phyloP scores from a whole-genome alignment of 768 basidiomycete species.

The Tulasnella sp. region DNA sequence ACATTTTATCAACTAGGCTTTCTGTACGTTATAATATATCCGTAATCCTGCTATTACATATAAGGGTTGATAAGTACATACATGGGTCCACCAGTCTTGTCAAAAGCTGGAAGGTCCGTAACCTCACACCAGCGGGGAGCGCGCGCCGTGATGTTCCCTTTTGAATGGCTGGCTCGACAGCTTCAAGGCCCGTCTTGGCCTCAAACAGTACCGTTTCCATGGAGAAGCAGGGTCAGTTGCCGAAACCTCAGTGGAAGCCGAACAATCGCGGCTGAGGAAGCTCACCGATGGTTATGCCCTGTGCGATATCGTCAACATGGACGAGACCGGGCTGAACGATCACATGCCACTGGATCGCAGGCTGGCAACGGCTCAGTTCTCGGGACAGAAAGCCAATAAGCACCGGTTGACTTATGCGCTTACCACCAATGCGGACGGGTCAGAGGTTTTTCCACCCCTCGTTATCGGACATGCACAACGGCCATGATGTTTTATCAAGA shows the following conservation, averaged over 20 bases:
- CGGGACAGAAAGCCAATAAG: neutral
- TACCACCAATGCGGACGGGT: neutral
- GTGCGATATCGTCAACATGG: conserved; percentile 9
- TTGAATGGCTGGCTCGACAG: conserved; percentile 12
- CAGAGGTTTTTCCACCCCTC: neutral
- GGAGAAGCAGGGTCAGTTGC: conserved; percentile 14
- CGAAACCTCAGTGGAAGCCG: neutral
- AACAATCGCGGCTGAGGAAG: neutral
- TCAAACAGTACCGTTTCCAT: conserved; percentile 4
- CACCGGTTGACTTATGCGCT: neutral
- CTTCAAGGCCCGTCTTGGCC: neutral
- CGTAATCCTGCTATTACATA: too few species aligned
- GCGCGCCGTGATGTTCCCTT: too few species aligned
- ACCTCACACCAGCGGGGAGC: too few species aligned
- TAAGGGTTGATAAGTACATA: too few species aligned
- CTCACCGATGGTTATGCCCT: neutral
- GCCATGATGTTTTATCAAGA: neutral
- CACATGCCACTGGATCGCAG: conserved; percentile 9
- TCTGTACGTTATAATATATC: too few species aligned
- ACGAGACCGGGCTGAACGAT: conserved; percentile 12
- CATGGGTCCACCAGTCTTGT: too few species aligned
- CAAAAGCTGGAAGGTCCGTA: too few species aligned
- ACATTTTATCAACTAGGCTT: too few species aligned
- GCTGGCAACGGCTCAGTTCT: neutral
- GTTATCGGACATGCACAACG: neutral